Evolutionary conservation across 495 filamentous ascomycete species (phyloP).

Genomic region (Emericellopsis terricola): DNA sequence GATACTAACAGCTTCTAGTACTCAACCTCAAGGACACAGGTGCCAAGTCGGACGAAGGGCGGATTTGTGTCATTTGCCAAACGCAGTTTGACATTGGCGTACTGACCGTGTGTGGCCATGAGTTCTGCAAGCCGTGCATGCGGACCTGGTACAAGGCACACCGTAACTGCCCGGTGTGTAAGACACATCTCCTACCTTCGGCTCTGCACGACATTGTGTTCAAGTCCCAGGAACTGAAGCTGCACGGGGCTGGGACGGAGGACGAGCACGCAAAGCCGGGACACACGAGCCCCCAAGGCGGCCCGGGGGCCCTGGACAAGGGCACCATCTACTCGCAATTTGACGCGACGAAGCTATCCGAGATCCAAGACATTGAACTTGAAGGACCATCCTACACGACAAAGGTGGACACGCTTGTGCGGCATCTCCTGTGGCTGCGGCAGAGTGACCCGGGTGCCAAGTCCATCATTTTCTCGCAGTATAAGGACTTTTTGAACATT

Average conservation of each 20-base stretch:
- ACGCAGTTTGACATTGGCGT: conserved; percentile 55
- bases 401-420: conserved; percentile 69
- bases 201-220: conserved; percentile 73
- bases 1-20: conserved; percentile 14
- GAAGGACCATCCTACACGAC: conserved; percentile 56
- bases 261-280: neutral
- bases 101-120: conserved; percentile 78
- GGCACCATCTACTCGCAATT: conserved; percentile 60
- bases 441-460: conserved; percentile 74
- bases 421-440: conserved; percentile 73
- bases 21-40: conserved; percentile 32
- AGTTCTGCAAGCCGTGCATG: conserved; percentile 79
- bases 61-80: conserved; percentile 69
- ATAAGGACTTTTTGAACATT: conserved; percentile 58
- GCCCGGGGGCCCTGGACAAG: conserved; percentile 4
- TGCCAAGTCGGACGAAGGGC: conserved; percentile 34
- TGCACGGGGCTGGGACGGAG: conserved; percentile 40
- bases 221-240: conserved; percentile 51
- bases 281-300: neutral
- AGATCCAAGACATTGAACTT: conserved; percentile 73
- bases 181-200: conserved; percentile 33
- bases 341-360: conserved; percentile 43
- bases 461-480: conserved; percentile 84
- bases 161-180: conserved; percentile 61
- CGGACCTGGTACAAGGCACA: conserved; percentile 49